Percentiles rank a stretch among this genome's conserved stretches.
Evolutionary conservation across 306 rosid genomes (phyloP).

Genomic region (Cucumis sativus): Cucumber_9930_V3 NC_026656.2:1955001-1955500

Average conservation of each 20-base stretch:
- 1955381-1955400: conserved; percentile 40
- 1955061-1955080: conserved; percentile 58
- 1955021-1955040: conserved; percentile 56
- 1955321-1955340: conserved; percentile 30
- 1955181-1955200: conserved; percentile 54
- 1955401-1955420: conserved; percentile 45
- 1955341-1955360: conserved; percentile 41
- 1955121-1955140: conserved; percentile 49
- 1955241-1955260: conserved; percentile 10
- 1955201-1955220: conserved; percentile 59
- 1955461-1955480: conserved; percentile 40
- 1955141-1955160: conserved; percentile 67
- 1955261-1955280: conserved; percentile 18
- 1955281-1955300: conserved; percentile 37
- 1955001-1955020: conserved; percentile 55
- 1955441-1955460: conserved; percentile 27
- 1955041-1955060: conserved; percentile 55
- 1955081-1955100: conserved; percentile 28
- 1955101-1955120: conserved; percentile 41
- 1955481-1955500: conserved; percentile 56
- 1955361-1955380: conserved; percentile 47
- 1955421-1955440: conserved; percentile 32
- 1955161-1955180: conserved; percentile 64
- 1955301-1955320: conserved; percentile 44
- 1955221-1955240: conserved; percentile 16